A percentile compares a stretch with the other conserved stretches of the same genome.
These are phyloP conservation scores for Aspergillus latus DNA, from an alignment of 2,329 filamentous ascomycete species.

Conservation along the genomic window DNA sequence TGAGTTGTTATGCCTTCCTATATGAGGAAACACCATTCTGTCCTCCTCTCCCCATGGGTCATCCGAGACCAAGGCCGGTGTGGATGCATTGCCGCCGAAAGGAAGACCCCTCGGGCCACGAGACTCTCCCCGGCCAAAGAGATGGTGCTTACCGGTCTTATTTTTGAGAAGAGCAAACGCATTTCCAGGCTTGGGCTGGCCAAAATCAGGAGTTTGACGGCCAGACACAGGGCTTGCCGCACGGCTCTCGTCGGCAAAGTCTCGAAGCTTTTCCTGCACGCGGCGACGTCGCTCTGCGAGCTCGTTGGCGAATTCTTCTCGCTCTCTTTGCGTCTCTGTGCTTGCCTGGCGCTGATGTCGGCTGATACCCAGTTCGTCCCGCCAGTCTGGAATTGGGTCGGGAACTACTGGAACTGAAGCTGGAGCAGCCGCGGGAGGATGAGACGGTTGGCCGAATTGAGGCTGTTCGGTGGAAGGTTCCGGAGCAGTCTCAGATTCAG, in stretches of 20 bases:
- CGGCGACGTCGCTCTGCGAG: conserved; percentile 48
- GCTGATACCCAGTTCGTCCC: conserved; percentile 46
- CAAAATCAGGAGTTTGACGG: conserved; percentile 35
- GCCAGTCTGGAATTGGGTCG: conserved; percentile 40
- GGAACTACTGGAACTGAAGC: not conserved
- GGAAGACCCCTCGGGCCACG: conserved; percentile 46
- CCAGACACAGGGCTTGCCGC: conserved; percentile 45
- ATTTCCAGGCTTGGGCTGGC: conserved; percentile 37
- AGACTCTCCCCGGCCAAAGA: conserved; percentile 31
- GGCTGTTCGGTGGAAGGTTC: conserved; percentile 6
- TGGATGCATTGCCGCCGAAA: conserved; percentile 39
- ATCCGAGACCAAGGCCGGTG: conserved; percentile 35
- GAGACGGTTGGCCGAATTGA: not conserved
- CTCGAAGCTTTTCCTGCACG: conserved; percentile 51
- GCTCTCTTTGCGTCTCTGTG: conserved; percentile 50
- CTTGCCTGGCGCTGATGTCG: conserved; percentile 47
- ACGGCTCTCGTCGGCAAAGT: conserved; percentile 45
- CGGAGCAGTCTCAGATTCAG: conserved; percentile 23
- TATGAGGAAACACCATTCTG: conserved; percentile 24
- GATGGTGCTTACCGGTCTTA: conserved; percentile 38
- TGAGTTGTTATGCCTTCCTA: conserved; percentile 39
- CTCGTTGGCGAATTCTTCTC: conserved; percentile 50
- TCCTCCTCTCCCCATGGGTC: conserved; percentile 42
- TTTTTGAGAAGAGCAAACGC: conserved; percentile 48
- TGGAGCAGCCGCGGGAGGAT: not conserved